Base-by-base conservation (phyloP, 2,329 filamentous ascomycete species). In the Chaetomium strumarium region DNA sequence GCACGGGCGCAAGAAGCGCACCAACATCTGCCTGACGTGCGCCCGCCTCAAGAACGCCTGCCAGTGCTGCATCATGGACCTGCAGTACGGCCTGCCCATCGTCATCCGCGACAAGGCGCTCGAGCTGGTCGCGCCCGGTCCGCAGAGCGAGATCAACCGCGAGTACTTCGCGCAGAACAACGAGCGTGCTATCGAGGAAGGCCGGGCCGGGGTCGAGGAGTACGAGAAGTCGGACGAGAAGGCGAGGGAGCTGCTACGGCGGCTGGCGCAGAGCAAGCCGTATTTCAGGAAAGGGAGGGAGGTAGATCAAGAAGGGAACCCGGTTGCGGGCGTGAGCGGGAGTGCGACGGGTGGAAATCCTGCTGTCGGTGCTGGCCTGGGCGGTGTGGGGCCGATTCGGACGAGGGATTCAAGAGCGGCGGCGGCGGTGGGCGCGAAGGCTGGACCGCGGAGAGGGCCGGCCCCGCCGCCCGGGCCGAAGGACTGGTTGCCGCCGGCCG, bases 111-210 rank as follows among this genome's bases (percentile, higher is more conserved):
- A 99, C 75, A 93, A 93, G 3, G 93, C 95, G 5, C 77, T 99
- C 58, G 97, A 97, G 75, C 96, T 99, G 87, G 88, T 97, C 39
- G 91, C 92, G 0, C 91, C 93, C 0, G 93, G 93, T 0, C 93
- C 93, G 0, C 82, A 90, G 58, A 95, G 89, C 67, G 86, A 88
- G 51, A 89, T 99, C 69, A 99, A 99, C 73, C 78, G 93, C 62
- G 91, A 99, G 71, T 99, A 93, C 71, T 99, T 95, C 69, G 93
- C 93, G 13, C 93, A 99, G 68, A 93, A 97, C 67, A 91, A 97
- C 70, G 92, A 97, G 73, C 88, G 85, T 64, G 90, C 95, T 56
- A 90, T 99, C 46, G 91, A 97, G 65, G 91, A 97, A 62, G 93
- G 93, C 2, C 79, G 88, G 58, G 88, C 86, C 7, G 86, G 85